Evolutionary conservation across 768 basidiomycete genomes (phyloP), one percentile per base, ranked within the genome.

Genomic region (Lentinula raphanica): DNA sequence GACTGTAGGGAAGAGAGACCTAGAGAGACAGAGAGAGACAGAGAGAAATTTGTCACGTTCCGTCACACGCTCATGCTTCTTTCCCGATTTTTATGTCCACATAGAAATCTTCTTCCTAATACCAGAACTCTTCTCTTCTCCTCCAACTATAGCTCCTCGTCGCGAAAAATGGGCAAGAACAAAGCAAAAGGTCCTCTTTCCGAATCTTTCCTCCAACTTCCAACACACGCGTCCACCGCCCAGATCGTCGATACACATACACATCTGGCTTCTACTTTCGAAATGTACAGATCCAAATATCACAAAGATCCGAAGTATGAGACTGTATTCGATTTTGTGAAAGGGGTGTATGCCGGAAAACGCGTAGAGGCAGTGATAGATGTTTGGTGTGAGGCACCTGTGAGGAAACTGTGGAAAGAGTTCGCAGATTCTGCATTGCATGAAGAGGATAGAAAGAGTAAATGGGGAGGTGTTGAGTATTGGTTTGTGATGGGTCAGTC

Each of bases 381-480:
- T 63, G 92, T 94, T 2, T 94, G 90, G 87, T 94, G 92, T 63
- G 92, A 93, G 65, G 88, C 87, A 0, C 88, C 91, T 0, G 83
- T 90, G 13, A 74, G 73, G 59, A 72, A 61, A 32, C 19, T 74
- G 6, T 92, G 90, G 90, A 81, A 74, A 63, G 86, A 86, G 60
- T 74, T 90, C 44, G 91, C 91, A 1, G 87, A 91, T 68, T 83
- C 85, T 1, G 88, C 88, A 2, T 28, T 86, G 58, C 76, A 73
- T 0, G 68, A 70, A 29, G 75, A 81, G 55, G 79, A 80, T 49
- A 71, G 83, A 60, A 64, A 66, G 32, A 65, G 66, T 1, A 74
- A 76, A 42, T 92, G 90, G 91, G 80, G 77, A 21, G 87, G 83
- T 0, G 71, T 90, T 25, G 80, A 84, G 54, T 93, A 94, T 68